Conservation (phyloP, 441 rosid genomes). For the Gossypium aridum region DNA sequence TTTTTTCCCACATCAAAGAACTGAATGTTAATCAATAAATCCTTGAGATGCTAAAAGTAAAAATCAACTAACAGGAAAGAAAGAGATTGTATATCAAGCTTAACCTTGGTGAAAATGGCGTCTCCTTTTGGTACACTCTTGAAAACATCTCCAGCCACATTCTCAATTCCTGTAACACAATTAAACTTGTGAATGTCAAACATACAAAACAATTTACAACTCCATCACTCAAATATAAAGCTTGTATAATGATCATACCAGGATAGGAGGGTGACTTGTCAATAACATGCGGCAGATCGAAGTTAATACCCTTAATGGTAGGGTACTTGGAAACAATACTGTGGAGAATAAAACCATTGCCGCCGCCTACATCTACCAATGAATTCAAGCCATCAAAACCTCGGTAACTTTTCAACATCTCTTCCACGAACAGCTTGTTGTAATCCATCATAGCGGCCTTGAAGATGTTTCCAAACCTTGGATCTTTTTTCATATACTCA, state of each 20-base stretch:
- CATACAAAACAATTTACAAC: too few relatives aligned
- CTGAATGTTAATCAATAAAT: background rate
- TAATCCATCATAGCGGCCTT: conserved; percentile 24
- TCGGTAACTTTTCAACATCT: conserved; percentile 27
- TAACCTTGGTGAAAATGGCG: conserved; percentile 44
- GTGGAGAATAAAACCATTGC: conserved; percentile 38
- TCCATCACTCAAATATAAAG: too few relatives aligned
- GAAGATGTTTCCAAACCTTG: conserved; percentile 28
- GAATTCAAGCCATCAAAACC: conserved; percentile 36
- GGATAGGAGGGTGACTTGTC: conserved; percentile 24
- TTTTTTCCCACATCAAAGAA: background rate
- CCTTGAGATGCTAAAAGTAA: background rate
- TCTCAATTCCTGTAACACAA: conserved; percentile 24
- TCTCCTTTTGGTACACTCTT: conserved; percentile 36
- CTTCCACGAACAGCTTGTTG: conserved; percentile 28
- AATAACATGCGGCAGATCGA: conserved; percentile 33
- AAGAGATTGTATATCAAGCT: background rate
- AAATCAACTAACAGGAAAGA: background rate
- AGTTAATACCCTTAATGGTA: conserved; percentile 39
- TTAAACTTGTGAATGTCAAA: too few relatives aligned
- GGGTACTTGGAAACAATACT: conserved; percentile 37
- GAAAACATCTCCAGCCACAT: conserved; percentile 41
- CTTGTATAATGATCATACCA: conserved; percentile 17
- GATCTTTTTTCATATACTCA: conserved; percentile 16
- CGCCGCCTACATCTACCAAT: conserved; percentile 50